Conservation (phyloP, 768 basidiomycete species). For the Auricularia sp. region DNA sequence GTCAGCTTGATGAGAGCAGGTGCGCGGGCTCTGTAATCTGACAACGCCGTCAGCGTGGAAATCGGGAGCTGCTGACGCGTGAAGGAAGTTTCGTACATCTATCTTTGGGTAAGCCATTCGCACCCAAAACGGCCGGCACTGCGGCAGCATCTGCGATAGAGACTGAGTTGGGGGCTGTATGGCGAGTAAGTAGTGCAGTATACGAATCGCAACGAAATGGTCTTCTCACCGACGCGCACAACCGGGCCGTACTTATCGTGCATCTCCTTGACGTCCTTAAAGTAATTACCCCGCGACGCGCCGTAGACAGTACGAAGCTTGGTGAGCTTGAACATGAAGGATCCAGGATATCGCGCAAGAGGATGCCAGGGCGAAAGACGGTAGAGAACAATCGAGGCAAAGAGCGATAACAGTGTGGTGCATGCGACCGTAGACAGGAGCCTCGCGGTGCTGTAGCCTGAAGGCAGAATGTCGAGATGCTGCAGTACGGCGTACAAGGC, state of each 20-base stretch:
- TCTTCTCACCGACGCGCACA: conserved; percentile 41
- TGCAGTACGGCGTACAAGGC: too few relatives aligned
- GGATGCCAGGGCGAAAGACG: conserved; percentile 32
- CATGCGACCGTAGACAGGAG: too few relatives aligned
- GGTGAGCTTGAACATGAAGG: conserved; percentile 18
- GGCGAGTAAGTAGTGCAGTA: background rate
- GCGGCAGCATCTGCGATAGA: conserved; percentile 38
- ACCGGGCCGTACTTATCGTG: background rate
- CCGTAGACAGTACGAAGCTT: conserved; percentile 20
- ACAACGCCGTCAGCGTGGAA: background rate
- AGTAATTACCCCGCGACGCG: conserved; percentile 18
- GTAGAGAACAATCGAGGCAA: conserved; percentile 27
- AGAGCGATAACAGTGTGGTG: conserved; percentile 8
- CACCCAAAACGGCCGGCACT: conserved; percentile 27
- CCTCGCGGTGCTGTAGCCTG: too few relatives aligned
- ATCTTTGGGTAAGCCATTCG: conserved; percentile 53
- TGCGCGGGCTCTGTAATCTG: background rate
- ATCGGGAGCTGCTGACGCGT: background rate
- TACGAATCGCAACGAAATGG: background rate
- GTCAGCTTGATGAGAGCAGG: conserved; percentile 28
- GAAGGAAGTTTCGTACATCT: conserved; percentile 15
- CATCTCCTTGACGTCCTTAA: conserved; percentile 8
- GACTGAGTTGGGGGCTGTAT: conserved; percentile 39
- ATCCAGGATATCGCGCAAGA: conserved; percentile 28
- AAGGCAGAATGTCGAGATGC: too few relatives aligned